A percentile compares a stretch with the other conserved stretches of the same genome.
Conservation (phyloP, 1,139 yeast species). For the Saccharomyces hybrid region DNA sequence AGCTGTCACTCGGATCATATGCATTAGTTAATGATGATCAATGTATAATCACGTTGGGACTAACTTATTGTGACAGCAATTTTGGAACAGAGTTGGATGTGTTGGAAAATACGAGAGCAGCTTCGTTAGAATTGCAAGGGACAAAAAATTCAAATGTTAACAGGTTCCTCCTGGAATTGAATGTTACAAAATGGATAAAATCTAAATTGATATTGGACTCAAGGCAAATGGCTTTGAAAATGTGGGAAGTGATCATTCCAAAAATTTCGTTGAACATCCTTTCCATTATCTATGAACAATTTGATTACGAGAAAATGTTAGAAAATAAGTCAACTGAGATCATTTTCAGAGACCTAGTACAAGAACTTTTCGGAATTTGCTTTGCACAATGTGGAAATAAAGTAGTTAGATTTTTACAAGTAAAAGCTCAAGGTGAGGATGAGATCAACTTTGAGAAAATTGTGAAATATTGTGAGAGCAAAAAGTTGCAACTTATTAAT, state of each 20-base stretch:
- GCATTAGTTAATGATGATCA: conserved; percentile 22
- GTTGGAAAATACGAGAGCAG: conserved; percentile 10
- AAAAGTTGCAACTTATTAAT: conserved; percentile 14
- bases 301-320: conserved; percentile 19
- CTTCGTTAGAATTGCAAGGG: conserved; percentile 8
- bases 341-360: conserved; percentile 18
- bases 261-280: conserved; percentile 22
- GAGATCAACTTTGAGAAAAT: conserved; percentile 13
- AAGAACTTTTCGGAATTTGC: conserved; percentile 19
- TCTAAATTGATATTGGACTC: conserved; percentile 9
- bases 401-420: conserved; percentile 7
- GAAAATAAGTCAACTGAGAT: conserved; percentile 16
- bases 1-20: conserved; percentile 24
- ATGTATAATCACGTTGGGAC: conserved; percentile 18
- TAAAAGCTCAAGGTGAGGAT: neutral
- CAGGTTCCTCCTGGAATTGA: conserved; percentile 13
- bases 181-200: conserved; percentile 14
- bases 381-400: conserved; percentile 16
- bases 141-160: conserved; percentile 11
- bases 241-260: conserved; percentile 25
- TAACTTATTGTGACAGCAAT: conserved; percentile 14
- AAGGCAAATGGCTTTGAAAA: conserved; percentile 18
- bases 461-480: conserved; percentile 15
- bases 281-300: conserved; percentile 24
- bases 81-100: conserved; percentile 7